A percentile compares a stretch with the other conserved stretches of the same genome.
Evolutionary conservation across 164 flowering plant genomes (phyloP).

Genomic region (Vitis labrusca): DNA sequence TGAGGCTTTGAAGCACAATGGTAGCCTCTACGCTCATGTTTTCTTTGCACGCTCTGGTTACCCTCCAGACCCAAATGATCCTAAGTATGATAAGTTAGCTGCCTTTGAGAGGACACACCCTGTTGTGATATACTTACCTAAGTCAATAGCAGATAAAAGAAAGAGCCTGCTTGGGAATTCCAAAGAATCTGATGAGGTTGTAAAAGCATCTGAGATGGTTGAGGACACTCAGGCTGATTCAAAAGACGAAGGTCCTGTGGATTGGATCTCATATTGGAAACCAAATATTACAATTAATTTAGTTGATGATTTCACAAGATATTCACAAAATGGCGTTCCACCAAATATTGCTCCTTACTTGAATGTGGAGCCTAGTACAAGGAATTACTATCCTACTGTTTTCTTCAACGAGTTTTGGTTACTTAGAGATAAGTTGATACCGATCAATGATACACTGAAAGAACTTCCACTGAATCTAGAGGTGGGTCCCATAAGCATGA

Average conservation of each 20-base stretch:
- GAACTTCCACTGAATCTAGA: conserved; percentile 80
- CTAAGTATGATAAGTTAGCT: conserved; percentile 72
- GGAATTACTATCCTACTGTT: conserved; percentile 79
- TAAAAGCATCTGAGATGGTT: conserved; percentile 32
- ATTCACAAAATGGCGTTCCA: conserved; percentile 62
- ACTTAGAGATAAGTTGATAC: conserved; percentile 77
- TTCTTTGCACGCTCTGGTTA: conserved; percentile 94
- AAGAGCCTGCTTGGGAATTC: conserved; percentile 61
- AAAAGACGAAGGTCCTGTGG: conserved; percentile 65
- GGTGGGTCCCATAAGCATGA: conserved; percentile 92
- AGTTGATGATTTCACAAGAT: conserved; percentile 90
- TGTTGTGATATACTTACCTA: conserved; percentile 71
- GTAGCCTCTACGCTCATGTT: conserved; percentile 83
- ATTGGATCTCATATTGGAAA: conserved; percentile 90
- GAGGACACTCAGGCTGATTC: conserved; percentile 46
- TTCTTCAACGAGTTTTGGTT: conserved; percentile 99
- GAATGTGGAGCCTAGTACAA: conserved; percentile 69
- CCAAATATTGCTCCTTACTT: conserved; percentile 77
- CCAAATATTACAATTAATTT: conserved; percentile 90
- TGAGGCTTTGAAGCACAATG: conserved; percentile 85
- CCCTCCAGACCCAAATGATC: conserved; percentile 91
- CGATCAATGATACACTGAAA: conserved; percentile 68
- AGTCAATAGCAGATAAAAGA: conserved; percentile 73
- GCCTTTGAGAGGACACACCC: conserved; percentile 77
- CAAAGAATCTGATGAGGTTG: conserved; percentile 43